phyloP scores from a whole-genome alignment of 768 basidiomycete species.

The Pleurotus platypus region DNA sequence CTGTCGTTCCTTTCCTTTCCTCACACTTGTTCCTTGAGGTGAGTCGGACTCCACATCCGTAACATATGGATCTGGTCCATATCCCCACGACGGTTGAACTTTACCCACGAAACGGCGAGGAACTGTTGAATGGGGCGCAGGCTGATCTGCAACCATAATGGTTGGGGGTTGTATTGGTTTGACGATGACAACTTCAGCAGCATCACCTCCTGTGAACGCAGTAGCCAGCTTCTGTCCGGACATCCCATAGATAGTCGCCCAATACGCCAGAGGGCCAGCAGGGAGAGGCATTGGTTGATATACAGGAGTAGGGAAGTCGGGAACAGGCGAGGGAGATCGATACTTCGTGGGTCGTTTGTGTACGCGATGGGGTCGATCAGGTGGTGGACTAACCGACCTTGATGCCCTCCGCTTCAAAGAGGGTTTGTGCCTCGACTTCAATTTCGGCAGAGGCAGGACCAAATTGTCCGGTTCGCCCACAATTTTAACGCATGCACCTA shows the following conservation, averaged over 20 bases:
- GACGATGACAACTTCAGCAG: constrained; percentile 12
- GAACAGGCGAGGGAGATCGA: not conserved
- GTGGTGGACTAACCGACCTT: too few species aligned
- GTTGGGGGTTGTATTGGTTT: not conserved
- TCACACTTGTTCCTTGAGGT: not conserved
- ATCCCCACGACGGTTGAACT: constrained; percentile 26
- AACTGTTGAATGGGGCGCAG: constrained; percentile 10
- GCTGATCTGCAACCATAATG: not conserved
- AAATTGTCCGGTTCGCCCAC: not conserved
- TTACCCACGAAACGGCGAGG: constrained; percentile 25
- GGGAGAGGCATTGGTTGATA: constrained; percentile 1
- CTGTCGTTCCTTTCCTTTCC: not conserved
- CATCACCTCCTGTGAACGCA: constrained; percentile 19
- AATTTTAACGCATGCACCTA: not conserved
- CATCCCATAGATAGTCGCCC: constrained; percentile 26
- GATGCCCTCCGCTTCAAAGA: too few species aligned
- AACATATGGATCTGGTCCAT: constrained; percentile 8
- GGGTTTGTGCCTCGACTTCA: not conserved
- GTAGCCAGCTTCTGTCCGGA: constrained; percentile 23
- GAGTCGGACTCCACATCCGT: not conserved
- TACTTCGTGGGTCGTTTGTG: too few species aligned
- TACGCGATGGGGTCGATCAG: too few species aligned
- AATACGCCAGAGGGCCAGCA: constrained; percentile 20
- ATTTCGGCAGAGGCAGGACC: not conserved
- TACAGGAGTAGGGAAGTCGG: constrained; percentile 14